phyloP scores from a whole-genome alignment of 805 yeast species.

The Ogataea salicorniae region DNA sequence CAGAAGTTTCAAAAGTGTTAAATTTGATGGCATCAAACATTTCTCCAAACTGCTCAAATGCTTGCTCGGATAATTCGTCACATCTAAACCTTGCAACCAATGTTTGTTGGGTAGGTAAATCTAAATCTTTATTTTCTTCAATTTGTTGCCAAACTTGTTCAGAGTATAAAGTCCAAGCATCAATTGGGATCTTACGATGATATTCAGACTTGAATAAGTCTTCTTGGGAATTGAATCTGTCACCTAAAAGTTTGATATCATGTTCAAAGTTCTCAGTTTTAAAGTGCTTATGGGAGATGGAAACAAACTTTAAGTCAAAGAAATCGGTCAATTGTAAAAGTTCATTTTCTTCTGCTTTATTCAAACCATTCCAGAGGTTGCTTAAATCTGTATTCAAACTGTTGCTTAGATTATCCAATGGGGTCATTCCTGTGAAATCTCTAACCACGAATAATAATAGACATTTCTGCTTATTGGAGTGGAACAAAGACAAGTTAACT shows the following conservation, averaged over 20 bases:
- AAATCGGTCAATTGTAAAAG: conserved; percentile 61
- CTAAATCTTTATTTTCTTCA: conserved; percentile 87
- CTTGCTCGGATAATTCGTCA: conserved; percentile 70
- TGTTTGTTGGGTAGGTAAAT: conserved; percentile 93
- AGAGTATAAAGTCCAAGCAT: conserved; percentile 94
- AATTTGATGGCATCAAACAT: conserved; percentile 27
- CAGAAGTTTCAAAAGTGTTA: conserved; percentile 23
- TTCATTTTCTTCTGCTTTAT: conserved; percentile 64
- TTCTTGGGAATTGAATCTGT: conserved; percentile 40
- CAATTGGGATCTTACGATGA: conserved; percentile 84
- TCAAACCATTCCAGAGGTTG: conserved; percentile 72
- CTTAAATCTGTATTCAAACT: conserved; percentile 68
- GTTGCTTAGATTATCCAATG: conserved; percentile 61
- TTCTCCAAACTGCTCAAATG: conserved; percentile 40
- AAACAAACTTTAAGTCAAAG: conserved; percentile 77
- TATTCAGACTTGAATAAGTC: conserved; percentile 61
- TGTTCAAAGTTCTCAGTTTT: conserved; percentile 64
- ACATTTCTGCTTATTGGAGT: conserved; percentile 52
- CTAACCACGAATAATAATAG: conserved; percentile 82
- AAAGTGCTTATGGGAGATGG: conserved; percentile 80
- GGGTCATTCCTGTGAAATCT: conserved; percentile 86
- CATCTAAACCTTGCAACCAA: conserved; percentile 92
- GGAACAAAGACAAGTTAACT: conserved; percentile 84
- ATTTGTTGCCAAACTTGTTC: conserved; percentile 92
- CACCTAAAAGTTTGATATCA: conserved; percentile 62